phyloP scores from a whole-genome alignment of 306 rosid genomes.

The Calophaca sinica region DNA sequence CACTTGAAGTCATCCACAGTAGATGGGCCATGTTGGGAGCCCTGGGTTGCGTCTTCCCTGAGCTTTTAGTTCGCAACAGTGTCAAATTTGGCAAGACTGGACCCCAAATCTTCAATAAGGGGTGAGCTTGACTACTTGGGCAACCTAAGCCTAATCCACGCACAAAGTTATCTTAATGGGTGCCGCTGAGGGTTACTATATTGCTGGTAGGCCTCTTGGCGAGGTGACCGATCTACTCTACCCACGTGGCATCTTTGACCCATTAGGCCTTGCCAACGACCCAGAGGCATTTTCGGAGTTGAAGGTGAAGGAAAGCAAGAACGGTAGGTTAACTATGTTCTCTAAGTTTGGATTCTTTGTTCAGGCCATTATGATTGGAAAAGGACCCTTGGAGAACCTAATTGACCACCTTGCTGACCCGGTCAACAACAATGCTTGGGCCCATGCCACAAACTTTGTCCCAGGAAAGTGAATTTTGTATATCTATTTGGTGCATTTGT shows the following conservation, averaged over 20 bases:
- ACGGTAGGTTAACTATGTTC: no score
- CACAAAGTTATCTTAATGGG: slow-evolving; percentile 40
- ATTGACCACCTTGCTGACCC: no score
- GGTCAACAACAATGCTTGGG: no score
- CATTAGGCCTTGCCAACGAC: background rate
- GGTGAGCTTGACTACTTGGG: slow-evolving; percentile 43
- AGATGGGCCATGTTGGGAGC: slow-evolving; percentile 17
- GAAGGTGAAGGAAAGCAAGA: no score
- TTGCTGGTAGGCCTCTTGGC: slow-evolving; percentile 37
- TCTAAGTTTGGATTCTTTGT: no score
- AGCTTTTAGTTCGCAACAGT: slow-evolving; percentile 39
- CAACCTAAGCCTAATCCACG: slow-evolving; percentile 38
- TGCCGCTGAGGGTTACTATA: slow-evolving; percentile 36
- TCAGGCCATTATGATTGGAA: no score
- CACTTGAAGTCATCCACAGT: background rate
- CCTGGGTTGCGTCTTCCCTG: slow-evolving; percentile 19
- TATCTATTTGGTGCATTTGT: no score
- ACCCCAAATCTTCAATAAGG: slow-evolving; percentile 21
- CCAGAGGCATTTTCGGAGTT: no score
- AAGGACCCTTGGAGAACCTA: no score
- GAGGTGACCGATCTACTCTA: slow-evolving; percentile 38
- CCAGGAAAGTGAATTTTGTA: no score
- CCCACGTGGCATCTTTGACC: background rate
- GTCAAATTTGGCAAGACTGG: slow-evolving; percentile 37
- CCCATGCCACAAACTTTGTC: no score